These are phyloP conservation scores for Xylariomycetidae sp. DNA, from an alignment of 2,329 filamentous ascomycete species.

Conservation along the genomic window DNA sequence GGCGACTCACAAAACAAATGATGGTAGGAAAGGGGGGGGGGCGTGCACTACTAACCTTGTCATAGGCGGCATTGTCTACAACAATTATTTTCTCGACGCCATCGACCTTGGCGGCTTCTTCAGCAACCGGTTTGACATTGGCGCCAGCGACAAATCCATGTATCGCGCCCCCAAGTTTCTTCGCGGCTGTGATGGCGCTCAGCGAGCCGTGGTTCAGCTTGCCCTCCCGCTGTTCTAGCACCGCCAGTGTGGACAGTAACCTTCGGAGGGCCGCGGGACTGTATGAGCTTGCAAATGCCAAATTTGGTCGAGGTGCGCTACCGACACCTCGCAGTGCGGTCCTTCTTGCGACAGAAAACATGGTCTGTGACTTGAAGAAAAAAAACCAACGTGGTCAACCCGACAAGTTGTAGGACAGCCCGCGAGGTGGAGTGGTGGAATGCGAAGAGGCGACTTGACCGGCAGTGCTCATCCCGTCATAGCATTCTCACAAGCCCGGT, in stretches of 20 bases:
- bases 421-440: no score
- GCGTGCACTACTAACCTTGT: conserved; percentile 74
- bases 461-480: no score
- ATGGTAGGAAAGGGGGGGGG: no score
- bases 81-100: conserved; percentile 89
- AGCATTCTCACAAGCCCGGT: no score
- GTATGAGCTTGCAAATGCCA: conserved; percentile 27
- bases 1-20: no score
- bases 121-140: conserved; percentile 69
- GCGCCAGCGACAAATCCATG: conserved; percentile 84
- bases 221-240: conserved; percentile 90
- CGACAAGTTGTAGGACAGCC: no score
- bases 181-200: conserved; percentile 78
- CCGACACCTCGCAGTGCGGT: conserved; percentile 20
- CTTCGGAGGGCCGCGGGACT: conserved; percentile 56
- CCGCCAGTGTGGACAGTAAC: conserved; percentile 79
- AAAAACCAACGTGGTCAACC: no score
- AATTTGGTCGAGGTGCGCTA: conserved; percentile 17
- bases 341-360: conserved; percentile 22
- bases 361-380: no score
- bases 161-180: conserved; percentile 78
- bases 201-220: conserved; percentile 79
- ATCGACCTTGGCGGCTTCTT: conserved; percentile 81
- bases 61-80: conserved; percentile 85
- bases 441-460: no score